Base-by-base conservation (phyloP, 2,329 filamentous ascomycete species). In the Pseudonectria buxi region DNA sequence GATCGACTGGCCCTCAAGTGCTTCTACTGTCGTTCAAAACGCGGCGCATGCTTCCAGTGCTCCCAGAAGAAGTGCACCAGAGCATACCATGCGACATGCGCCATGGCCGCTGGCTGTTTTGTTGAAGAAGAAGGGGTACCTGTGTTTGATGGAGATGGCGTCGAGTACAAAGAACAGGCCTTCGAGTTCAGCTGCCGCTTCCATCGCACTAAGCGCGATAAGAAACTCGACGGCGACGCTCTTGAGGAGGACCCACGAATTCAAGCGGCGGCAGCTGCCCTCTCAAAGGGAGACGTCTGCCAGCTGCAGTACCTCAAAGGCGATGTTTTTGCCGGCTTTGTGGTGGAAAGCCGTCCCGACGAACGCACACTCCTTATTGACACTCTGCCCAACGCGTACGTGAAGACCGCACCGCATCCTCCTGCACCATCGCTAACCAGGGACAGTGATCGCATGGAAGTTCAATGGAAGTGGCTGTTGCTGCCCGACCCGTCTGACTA, bases 21-120 rank as follows among this genome's bases (percentile, higher is more conserved):
- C 60, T 79, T 94, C 43, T 95, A 86, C 64, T 98, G 92, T 57
- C 86, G 89, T 24, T 94, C 88, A 24, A 94, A 92, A 61, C 85
- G 84, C 38, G 92, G 92, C n/a, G 87, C 87, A 12, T 95, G 90
- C 63, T 94, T 98, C 65, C 90, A 96, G 60, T 98, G 92, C 62
- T 94, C 87, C 1, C 83, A 87, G 49, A 90, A 89, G 67, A 96
- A 95, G 59, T 98, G 92, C 53, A 83, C 86, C 4, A 74, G 92
- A 45, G 83, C 90, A 7, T 98, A 95, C 62, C 92, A 98, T 58
- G 86, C 90, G 12, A 96, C 89, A 2, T 98, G 92, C 57, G 92
- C 92, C 3, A 83, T 88, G 7, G 81, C 90, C 14, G 90, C 89
- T 25, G 92, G 92, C 37, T 88, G 95, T 2, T 85, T 94, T 56